phyloP scores from a whole-genome alignment of 2,329 filamentous ascomycete genomes.

The Biscogniauxia sp. region DNA sequence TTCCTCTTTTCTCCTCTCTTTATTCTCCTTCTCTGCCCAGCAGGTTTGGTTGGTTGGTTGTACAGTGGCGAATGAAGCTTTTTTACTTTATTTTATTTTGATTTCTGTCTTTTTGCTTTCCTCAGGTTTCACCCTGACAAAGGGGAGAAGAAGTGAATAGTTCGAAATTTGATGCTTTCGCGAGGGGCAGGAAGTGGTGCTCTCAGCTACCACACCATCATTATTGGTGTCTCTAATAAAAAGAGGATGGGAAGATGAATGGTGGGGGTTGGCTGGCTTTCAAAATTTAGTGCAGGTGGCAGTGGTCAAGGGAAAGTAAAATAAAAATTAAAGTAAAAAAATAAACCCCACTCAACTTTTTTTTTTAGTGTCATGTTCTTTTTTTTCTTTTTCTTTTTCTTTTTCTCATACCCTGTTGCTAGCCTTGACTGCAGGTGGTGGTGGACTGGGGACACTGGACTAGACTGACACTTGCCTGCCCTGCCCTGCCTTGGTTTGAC shows the following conservation, averaged over 20 bases:
- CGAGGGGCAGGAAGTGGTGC: neutral
- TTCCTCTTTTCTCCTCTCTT: conserved; percentile 1
- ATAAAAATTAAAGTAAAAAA: too few species aligned
- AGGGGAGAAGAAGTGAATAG: neutral
- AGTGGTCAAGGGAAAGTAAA: neutral
- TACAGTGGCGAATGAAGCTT: neutral
- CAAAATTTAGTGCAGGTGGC: neutral
- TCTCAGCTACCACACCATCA: neutral
- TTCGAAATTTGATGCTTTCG: neutral
- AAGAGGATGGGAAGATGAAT: neutral
- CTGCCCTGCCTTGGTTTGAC: neutral
- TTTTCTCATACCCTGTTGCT: conserved; percentile 3
- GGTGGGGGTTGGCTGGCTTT: neutral
- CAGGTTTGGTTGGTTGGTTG: neutral
- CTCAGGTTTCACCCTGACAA: neutral
- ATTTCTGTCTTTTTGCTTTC: too few species aligned
- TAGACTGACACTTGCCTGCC: neutral
- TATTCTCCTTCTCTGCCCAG: neutral
- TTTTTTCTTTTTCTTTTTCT: conserved; percentile 3
- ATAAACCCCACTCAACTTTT: neutral
- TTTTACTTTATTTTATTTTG: too few species aligned
- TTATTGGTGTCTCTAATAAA: neutral
- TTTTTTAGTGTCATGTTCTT: neutral
- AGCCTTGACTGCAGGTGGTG: conserved; percentile 6
- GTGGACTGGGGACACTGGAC: conserved; percentile 10